Percentiles rank a stretch among this genome's conserved stretches.
phyloP scores from a whole-genome alignment of 2,329 filamentous ascomycete species.

The Pyrenochaeta sp. region DNA sequence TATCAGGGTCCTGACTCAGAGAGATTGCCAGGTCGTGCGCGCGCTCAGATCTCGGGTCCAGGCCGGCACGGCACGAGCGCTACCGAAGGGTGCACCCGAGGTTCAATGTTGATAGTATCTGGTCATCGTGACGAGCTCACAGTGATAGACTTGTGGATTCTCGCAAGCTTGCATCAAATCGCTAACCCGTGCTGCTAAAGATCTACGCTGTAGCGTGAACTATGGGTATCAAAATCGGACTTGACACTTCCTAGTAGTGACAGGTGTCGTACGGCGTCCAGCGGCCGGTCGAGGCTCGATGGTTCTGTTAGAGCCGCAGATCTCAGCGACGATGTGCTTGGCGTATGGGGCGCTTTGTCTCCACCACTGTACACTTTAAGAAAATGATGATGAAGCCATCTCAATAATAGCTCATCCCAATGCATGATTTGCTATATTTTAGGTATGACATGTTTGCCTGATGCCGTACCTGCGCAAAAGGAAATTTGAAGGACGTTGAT shows the following conservation, averaged over 20 bases:
- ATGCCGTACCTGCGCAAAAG: too few species aligned
- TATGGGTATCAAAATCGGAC: too few species aligned
- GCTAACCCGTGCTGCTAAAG: too few species aligned
- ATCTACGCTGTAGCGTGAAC: too few species aligned
- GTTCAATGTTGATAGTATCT: slow-evolving; percentile 8
- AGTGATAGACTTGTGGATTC: slow-evolving; percentile 1
- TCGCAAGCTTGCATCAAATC: too few species aligned
- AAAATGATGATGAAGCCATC: not conserved
- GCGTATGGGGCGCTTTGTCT: not conserved
- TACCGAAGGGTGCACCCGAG: slow-evolving; percentile 27
- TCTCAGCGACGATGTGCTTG: slow-evolving; percentile 11
- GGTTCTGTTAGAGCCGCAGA: slow-evolving; percentile 16
- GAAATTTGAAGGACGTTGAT: not conserved
- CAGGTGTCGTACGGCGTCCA: not conserved
- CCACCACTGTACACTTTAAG: not conserved
- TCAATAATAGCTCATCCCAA: too few species aligned
- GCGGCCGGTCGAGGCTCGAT: not conserved
- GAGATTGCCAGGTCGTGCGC: slow-evolving; percentile 27
- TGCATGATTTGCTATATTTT: too few species aligned
- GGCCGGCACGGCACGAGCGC: slow-evolving; percentile 33
- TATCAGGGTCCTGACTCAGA: slow-evolving; percentile 19
- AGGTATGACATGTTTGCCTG: too few species aligned
- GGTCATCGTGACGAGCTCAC: slow-evolving; percentile 15
- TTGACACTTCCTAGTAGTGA: too few species aligned
- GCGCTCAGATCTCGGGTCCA: slow-evolving; percentile 31